Base-by-base conservation (phyloP, 106 monocot genomes). In the Platanthera zijinensis region DNA sequence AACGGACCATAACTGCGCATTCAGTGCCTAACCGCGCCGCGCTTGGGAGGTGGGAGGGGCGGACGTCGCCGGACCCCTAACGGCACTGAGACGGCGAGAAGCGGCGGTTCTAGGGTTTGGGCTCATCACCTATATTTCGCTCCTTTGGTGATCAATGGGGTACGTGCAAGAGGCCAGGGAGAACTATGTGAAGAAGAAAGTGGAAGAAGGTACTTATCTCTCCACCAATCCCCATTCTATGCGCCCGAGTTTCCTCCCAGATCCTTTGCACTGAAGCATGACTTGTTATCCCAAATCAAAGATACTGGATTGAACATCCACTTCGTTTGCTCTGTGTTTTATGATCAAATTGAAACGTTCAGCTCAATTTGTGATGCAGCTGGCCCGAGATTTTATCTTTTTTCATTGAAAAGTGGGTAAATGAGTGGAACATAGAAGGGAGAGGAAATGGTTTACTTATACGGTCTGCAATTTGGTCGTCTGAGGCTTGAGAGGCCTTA, bases 141-240 rank as follows among this genome's bases (percentile, higher is more conserved):
- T 51, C 8, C 49, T 72, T 13, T 48, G 50, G 48, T 50, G 72
- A n/a, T 22, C 14, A 15, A 96, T 93, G 96, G 93, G 96, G 1
- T 96, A 85, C 86, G 73, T 93, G 59, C 78, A 90, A 56, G 87
- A 93, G 79, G 93, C 90, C 9, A 88, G 93, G 77, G 87, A 96
- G 73, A 96, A 96, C 81, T 93, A 96, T 78, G 96, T 96, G 82
- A 93, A 96, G 85, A 96, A 96, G 93, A 96, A 96, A 73, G 93
- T 93, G 48, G 96, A 96, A 86, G 96, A 96, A 96, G 96, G 96
- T 93, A 25, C 39, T 39, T 39, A 72, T 1, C 5, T 70, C 71
- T 49, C 15, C 50, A 50, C 49, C 17, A 17, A 69, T 69, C 69
- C n/a, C 10, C 17, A 48, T 66, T 7, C 7, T 28, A 14, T 67